Evolutionary conservation across 2,329 filamentous ascomycete species (phyloP).

Genomic region (Fusarium virguliforme): DNA sequence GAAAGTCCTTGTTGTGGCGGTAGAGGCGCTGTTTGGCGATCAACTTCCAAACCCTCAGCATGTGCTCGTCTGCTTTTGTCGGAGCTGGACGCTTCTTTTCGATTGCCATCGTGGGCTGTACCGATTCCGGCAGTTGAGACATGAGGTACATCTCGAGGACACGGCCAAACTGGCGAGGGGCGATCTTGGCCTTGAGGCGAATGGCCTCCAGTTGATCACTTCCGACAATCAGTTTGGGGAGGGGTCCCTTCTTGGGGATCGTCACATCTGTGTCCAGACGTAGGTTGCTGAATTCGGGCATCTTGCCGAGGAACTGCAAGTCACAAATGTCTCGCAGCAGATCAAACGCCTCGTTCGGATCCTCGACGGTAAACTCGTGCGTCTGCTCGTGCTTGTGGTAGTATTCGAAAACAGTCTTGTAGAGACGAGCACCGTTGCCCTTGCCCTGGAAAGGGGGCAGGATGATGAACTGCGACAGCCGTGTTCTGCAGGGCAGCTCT

Average conservation of each 20-base stretch:
- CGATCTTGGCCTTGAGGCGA: conserved; percentile 78
- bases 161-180: conserved; percentile 81
- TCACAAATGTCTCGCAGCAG: conserved; percentile 84
- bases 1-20: conserved; percentile 79
- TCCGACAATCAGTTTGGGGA: conserved; percentile 72
- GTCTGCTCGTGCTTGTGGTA: conserved; percentile 79
- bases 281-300: conserved; percentile 72
- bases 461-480: conserved; percentile 95
- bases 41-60: conserved; percentile 80
- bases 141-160: conserved; percentile 83
- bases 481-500: conserved; percentile 80
- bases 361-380: conserved; percentile 91
- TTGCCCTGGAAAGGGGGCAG: conserved; percentile 88
- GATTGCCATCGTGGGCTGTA: conserved; percentile 68
- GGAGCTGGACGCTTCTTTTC: conserved; percentile 59
- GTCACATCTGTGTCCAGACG: conserved; percentile 68
- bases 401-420: conserved; percentile 82
- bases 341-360: conserved; percentile 90
- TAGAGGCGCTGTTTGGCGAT: conserved; percentile 85
- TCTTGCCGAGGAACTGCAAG: conserved; percentile 73
- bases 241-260: conserved; percentile 64
- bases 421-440: conserved; percentile 85
- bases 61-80: conserved; percentile 71
- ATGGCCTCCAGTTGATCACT: conserved; percentile 69
- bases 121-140: conserved; percentile 70